phyloP scores from a whole-genome alignment of 2,329 filamentous ascomycete species.

The Stylonectria norvegica region DNA sequence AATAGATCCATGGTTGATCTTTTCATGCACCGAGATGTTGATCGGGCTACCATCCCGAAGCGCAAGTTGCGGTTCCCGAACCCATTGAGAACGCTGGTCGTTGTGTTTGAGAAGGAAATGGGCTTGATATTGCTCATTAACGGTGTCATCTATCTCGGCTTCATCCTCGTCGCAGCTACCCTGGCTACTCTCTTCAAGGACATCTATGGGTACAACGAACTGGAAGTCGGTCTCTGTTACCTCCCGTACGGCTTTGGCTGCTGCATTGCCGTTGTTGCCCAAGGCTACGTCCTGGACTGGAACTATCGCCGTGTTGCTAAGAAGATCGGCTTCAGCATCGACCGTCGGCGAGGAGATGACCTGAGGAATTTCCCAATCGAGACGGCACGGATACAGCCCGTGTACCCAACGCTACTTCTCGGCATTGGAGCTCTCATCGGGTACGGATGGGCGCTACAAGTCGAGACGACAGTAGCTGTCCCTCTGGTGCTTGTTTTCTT shows the following conservation, averaged over 20 bases:
- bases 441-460: constrained; percentile 57
- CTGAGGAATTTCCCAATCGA: constrained; percentile 53
- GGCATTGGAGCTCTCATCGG: constrained; percentile 51
- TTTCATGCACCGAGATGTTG: constrained; percentile 34
- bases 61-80: constrained; percentile 53
- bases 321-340: constrained; percentile 58
- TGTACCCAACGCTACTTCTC: constrained; percentile 52
- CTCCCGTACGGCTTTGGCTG: constrained; percentile 53
- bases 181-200: constrained; percentile 49
- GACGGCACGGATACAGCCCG: constrained; percentile 50
- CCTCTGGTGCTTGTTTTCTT: constrained; percentile 56
- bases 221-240: constrained; percentile 53
- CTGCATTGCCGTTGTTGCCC: constrained; percentile 45
- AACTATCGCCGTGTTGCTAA: constrained; percentile 69
- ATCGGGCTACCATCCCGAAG: constrained; percentile 33
- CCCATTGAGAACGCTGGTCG: constrained; percentile 51
- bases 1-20: constrained; percentile 57
- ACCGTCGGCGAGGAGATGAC: constrained; percentile 54
- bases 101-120: constrained; percentile 57
- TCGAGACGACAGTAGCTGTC: constrained; percentile 48
- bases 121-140: constrained; percentile 51
- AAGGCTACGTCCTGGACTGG: constrained; percentile 59
- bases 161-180: constrained; percentile 53
- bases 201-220: constrained; percentile 49
- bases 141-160: constrained; percentile 53